Base-by-base conservation (phyloP, 768 basidiomycete genomes). In the Ephemerocybe angulata region DNA sequence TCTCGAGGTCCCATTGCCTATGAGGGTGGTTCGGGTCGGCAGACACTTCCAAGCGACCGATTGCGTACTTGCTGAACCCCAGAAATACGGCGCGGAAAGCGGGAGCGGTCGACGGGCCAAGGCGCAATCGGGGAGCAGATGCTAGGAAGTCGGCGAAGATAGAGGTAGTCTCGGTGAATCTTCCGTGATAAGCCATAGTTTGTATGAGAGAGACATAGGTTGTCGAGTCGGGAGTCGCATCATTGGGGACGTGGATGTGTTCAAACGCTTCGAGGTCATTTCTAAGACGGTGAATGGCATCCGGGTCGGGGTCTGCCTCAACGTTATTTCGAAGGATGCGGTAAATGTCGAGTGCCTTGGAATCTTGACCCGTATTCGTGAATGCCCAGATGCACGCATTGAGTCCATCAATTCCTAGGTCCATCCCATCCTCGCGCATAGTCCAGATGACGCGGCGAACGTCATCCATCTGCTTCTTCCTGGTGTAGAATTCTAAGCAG, bases 351-450 rank as follows among this genome's bases (percentile, higher is more conserved):
- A 69, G 65, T 1, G 82, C 83, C n/a, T 86, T 58, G 52, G 87
- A 82, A 21, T 84, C 60, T 19, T 76, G 79, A 13, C 72, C 68
- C 49, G 76, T 77, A 33, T 71, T 71, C 17, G 79, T 80, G 66
- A 81, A 91, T 0, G 86, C 85, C 84, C 83, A 87, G 8, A 93
- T 70, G 61, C 80, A 83, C 6, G 82, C 76, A 62, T 92, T 93
- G 60, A 87, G 62, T 11, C 85, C 87, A 51, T 86, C 86, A 21
- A 88, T 59, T 6, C 82, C 82, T 15, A 91, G 63, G 35, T 79
- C 75, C 46, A 82, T 51, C 25, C 68, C 72, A 37, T 81, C 77
- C 31, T 78, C 70, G 47, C 71, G 67, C 72, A 91, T 81, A 62
- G 72, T 77, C 41, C 65, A 60, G 6, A 91, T 59, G 5, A 79